Evolutionary conservation across 2,329 filamentous ascomycete genomes (phyloP).

Genomic region (Pseudopyrenochaeta lycopersici): DNA sequence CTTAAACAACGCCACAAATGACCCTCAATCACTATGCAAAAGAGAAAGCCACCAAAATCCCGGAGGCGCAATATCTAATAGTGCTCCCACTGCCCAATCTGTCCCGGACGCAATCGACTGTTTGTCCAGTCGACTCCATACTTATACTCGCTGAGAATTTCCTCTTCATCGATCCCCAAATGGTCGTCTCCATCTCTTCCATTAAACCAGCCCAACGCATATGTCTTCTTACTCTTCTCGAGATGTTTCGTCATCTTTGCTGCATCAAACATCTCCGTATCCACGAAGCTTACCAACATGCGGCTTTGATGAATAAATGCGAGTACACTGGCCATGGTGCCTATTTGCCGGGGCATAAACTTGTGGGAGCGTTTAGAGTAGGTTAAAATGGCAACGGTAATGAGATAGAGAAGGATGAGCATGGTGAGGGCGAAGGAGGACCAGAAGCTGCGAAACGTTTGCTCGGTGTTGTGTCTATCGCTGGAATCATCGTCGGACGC

Average conservation of each 20-base stretch:
- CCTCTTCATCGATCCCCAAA: constrained; percentile 81
- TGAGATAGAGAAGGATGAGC: constrained; percentile 73
- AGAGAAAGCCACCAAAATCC: background rate
- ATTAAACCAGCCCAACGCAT: constrained; percentile 79
- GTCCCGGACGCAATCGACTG: constrained; percentile 43
- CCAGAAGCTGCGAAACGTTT: constrained; percentile 69
- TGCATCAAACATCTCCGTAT: constrained; percentile 70
- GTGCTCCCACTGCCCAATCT: constrained; percentile 36
- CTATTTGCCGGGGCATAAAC: constrained; percentile 80
- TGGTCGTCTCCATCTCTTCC: constrained; percentile 78
- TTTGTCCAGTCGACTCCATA: constrained; percentile 61
- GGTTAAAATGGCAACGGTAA: constrained; percentile 66
- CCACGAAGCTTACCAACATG: constrained; percentile 80
- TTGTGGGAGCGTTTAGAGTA: constrained; percentile 71
- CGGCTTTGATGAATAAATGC: constrained; percentile 82
- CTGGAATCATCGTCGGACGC: constrained; percentile 20
- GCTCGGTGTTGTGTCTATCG: constrained; percentile 47
- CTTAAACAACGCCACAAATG: background rate
- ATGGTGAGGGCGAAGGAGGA: constrained; percentile 69
- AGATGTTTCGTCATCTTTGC: constrained; percentile 70
- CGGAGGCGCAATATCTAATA: constrained; percentile 12
- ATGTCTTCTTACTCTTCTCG: constrained; percentile 69
- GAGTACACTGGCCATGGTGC: constrained; percentile 78
- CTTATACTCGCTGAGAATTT: constrained; percentile 71
- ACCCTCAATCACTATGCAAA: background rate